These are phyloP conservation scores for Malus hybrid DNA, from an alignment of 331 rosid species.

Conservation along the genomic window DNA sequence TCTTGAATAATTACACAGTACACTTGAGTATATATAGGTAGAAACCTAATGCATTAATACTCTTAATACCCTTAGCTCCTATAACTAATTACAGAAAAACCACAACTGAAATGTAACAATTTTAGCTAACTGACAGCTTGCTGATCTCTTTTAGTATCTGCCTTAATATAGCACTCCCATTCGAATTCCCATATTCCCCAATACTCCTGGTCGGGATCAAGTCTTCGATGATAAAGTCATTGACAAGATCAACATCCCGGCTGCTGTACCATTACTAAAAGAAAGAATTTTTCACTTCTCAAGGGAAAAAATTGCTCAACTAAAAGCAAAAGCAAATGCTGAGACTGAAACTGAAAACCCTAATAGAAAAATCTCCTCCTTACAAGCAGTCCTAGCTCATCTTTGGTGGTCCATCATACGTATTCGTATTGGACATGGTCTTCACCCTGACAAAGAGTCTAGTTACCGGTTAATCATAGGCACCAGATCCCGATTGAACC, in stretches of 20 bases:
- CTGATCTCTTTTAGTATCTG: too few species aligned
- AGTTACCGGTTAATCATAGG: neutral
- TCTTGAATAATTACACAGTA: too few species aligned
- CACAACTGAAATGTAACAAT: too few species aligned
- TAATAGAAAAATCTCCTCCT: constrained; percentile 6
- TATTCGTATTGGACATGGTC: neutral
- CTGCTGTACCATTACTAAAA: neutral
- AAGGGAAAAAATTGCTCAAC: neutral
- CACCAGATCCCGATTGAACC: constrained; percentile 5
- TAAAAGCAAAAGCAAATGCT: constrained; percentile 17
- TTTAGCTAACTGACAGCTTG: too few species aligned
- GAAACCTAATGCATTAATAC: too few species aligned
- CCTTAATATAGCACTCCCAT: neutral
- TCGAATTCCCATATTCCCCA: neutral
- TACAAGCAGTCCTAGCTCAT: constrained; percentile 16
- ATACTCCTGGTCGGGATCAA: too few species aligned
- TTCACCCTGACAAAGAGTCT: neutral
- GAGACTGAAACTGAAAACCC: neutral
- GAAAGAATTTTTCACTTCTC: constrained; percentile 6
- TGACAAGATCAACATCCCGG: neutral
- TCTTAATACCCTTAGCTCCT: too few species aligned
- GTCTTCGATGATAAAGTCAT: neutral
- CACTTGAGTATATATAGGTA: too few species aligned
- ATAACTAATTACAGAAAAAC: too few species aligned
- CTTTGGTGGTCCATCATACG: constrained; percentile 12